Percentiles rank a stretch among this genome's conserved stretches.
phyloP scores from a whole-genome alignment of 192 early-diverging fungal species.

The Backusella liffmaniae region DNA sequence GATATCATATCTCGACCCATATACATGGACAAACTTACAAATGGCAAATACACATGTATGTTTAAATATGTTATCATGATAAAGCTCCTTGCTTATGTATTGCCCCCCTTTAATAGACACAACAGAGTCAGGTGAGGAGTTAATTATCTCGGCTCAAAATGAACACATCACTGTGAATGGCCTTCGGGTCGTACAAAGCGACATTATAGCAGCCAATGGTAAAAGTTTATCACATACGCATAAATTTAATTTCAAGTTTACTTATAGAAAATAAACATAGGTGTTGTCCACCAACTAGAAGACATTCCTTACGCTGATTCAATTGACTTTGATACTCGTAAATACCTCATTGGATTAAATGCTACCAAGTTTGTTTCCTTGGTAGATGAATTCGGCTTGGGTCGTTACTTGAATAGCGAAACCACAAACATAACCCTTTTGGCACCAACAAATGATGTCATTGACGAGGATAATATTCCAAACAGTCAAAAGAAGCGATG shows the following conservation, averaged over 20 bases:
- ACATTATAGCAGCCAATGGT: conserved; percentile 35
- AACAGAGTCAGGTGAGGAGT: conserved; percentile 12
- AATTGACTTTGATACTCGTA: conserved; percentile 53
- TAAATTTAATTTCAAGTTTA: conserved; percentile 14
- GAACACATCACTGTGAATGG: conserved; percentile 18
- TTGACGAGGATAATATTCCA: conserved; percentile 45
- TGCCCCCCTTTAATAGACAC: background rate
- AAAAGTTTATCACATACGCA: background rate
- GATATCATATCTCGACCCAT: conserved; percentile 38
- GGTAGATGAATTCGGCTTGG: conserved; percentile 53
- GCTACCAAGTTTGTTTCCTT: conserved; percentile 61
- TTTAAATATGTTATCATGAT: background rate
- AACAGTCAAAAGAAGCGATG: conserved; percentile 41
- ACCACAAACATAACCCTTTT: conserved; percentile 60
- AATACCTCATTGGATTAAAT: conserved; percentile 68
- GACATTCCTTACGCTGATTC: conserved; percentile 44
- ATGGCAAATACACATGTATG: conserved; percentile 5
- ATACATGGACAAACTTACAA: conserved; percentile 35
- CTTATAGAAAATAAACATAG: background rate
- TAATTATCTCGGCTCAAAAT: background rate
- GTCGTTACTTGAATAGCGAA: conserved; percentile 53
- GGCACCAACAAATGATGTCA: conserved; percentile 58
- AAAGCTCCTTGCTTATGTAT: background rate
- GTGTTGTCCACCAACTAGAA: conserved; percentile 36
- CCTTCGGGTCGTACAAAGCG: background rate